Percentiles rank a stretch among this genome's conserved stretches.
These are phyloP conservation scores for Raphanus sativus DNA, from an alignment of 345 rosid genomes.

Conservation along the genomic window DNA sequence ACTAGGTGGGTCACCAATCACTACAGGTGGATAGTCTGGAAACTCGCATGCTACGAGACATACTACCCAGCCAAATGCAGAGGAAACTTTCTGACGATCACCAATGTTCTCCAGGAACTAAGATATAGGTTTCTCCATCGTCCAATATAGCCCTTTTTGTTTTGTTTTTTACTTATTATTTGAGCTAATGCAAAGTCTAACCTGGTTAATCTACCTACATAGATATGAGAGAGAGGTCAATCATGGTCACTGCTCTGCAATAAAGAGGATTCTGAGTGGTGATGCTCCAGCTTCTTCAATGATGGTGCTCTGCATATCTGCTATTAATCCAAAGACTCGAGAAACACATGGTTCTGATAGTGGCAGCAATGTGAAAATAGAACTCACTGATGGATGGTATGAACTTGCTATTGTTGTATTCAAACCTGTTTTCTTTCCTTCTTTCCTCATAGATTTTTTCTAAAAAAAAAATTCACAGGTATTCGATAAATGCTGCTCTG, in stretches of 20 bases:
- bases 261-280: slow-evolving; percentile 86
- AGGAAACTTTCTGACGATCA: slow-evolving; percentile 64
- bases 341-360: slow-evolving; percentile 41
- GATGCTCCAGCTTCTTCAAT: slow-evolving; percentile 71
- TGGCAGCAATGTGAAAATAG: slow-evolving; percentile 53
- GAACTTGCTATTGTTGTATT: slow-evolving; percentile 28
- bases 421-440: slow-evolving; percentile 5
- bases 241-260: slow-evolving; percentile 83
- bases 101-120: slow-evolving; percentile 89
- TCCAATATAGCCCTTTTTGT: background rate
- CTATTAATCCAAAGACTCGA: slow-evolving; percentile 41
- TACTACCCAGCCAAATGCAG: slow-evolving; percentile 49
- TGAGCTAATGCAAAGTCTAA: slow-evolving; percentile 20
- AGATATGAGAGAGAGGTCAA: slow-evolving; percentile 96
- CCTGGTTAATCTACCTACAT: slow-evolving; percentile 28
- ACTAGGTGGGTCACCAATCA: slow-evolving; percentile 88
- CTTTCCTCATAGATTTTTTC: slow-evolving; percentile 14
- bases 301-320: slow-evolving; percentile 79
- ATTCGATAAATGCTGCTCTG: slow-evolving; percentile 66
- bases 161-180: background rate
- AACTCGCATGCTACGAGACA: slow-evolving; percentile 81
- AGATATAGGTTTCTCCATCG: slow-evolving; percentile 67
- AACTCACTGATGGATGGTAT: slow-evolving; percentile 97
- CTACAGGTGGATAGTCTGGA: slow-evolving; percentile 94
- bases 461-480: slow-evolving; percentile 50